phyloP scores from a whole-genome alignment of 805 yeast genomes.

The Citeromyces matritensis region DNA sequence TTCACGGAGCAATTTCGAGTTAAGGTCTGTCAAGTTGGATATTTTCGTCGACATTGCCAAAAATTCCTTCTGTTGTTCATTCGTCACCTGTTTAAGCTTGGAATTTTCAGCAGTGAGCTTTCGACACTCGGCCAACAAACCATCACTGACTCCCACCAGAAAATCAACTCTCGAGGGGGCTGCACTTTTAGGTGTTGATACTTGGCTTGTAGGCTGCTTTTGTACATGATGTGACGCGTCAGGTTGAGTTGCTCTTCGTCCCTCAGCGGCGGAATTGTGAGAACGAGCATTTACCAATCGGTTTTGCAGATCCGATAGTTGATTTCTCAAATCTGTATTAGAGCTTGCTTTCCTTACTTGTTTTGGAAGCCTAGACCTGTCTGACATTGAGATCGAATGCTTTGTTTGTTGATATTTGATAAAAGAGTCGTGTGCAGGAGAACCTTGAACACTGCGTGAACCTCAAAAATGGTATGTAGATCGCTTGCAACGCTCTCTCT shows the following conservation, averaged over 20 bases:
- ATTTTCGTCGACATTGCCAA: slow-evolving; percentile 19
- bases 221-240: not conserved
- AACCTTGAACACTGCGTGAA: too few species aligned
- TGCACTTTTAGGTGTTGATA: too few species aligned
- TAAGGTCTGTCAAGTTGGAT: slow-evolving; percentile 16
- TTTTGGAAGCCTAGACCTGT: too few species aligned
- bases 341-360: not conserved
- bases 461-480: too few species aligned
- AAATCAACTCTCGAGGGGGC: slow-evolving; percentile 43
- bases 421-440: too few species aligned
- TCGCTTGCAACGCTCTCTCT: too few species aligned
- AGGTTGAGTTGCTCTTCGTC: not conserved
- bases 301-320: slow-evolving; percentile 1
- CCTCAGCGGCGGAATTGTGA: not conserved
- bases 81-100: slow-evolving; percentile 24
- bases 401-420: too few species aligned
- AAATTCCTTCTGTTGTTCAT: slow-evolving; percentile 25
- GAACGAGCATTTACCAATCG: not conserved
- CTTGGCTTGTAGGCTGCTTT: not conserved
- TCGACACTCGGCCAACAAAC: slow-evolving; percentile 54
- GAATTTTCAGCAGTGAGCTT: slow-evolving; percentile 52
- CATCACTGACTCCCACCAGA: slow-evolving; percentile 62
- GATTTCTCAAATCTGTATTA: slow-evolving; percentile 1
- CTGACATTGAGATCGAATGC: too few species aligned
- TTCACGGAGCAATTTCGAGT: slow-evolving; percentile 16